Percentiles rank a stretch among this genome's conserved stretches.
Conservation (phyloP, 176 grass and related monocot genomes). For the Typha latifolia region DNA sequence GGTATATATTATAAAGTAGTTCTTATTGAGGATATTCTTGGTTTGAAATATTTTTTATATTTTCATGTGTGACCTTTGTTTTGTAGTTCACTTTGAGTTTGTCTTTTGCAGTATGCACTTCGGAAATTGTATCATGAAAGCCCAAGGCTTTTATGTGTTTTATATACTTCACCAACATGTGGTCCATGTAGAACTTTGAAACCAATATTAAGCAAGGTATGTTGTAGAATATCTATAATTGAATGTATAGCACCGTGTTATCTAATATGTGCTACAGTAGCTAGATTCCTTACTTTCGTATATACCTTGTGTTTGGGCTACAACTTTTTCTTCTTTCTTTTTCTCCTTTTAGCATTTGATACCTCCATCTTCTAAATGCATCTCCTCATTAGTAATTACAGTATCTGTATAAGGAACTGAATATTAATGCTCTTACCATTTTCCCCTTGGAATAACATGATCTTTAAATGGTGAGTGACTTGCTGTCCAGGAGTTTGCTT, state of each 20-base stretch:
- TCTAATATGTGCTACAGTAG: not conserved
- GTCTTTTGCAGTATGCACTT: constrained; percentile 68
- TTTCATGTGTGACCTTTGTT: not conserved
- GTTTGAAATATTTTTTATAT: constrained; percentile 9
- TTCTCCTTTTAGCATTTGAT: constrained; percentile 1
- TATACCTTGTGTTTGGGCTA: not conserved
- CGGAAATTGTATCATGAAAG: constrained; percentile 96
- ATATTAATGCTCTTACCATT: too few relatives aligned
- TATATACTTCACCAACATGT: constrained; percentile 96
- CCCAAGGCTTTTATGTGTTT: constrained; percentile 68
- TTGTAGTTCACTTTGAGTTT: constrained; percentile 4
- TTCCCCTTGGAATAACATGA: too few relatives aligned
- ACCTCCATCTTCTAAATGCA: too few relatives aligned
- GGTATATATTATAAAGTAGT: constrained; percentile 34
- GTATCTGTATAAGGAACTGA: too few relatives aligned
- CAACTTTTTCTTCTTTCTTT: constrained; percentile 5
- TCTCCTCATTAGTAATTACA: too few relatives aligned
- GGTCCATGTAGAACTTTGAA: constrained; percentile 99
- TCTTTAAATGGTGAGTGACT: too few relatives aligned
- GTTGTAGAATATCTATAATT: constrained; percentile 16
- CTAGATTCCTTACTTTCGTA: not conserved
- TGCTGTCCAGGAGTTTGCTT: too few relatives aligned
- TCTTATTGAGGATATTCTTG: not conserved
- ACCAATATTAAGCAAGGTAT: constrained; percentile 94
- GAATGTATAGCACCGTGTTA: not conserved